These are phyloP conservation scores for Saccharomyces paradoxus DNA, from an alignment of 805 yeast genomes.

Conservation along the genomic window DNA sequence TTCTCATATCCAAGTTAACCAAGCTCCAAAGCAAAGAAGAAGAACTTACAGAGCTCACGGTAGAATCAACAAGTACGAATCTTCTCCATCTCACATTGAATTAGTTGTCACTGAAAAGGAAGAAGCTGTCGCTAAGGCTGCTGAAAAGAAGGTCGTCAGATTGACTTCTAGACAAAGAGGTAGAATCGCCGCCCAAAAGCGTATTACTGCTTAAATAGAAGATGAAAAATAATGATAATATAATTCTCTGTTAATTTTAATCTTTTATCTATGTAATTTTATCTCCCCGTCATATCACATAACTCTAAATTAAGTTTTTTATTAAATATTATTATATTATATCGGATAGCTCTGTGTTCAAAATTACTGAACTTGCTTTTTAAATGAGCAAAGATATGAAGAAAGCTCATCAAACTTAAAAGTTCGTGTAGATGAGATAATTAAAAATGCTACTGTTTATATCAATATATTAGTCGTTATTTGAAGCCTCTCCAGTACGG, in stretches of 20 bases:
- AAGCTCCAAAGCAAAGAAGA: constrained; percentile 99
- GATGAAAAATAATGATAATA: constrained; percentile 4
- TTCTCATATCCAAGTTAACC: constrained; percentile 99
- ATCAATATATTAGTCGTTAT: background rate
- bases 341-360: background rate
- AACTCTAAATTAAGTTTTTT: background rate
- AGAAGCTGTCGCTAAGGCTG: constrained; percentile 89
- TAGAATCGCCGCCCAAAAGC: constrained; percentile 82
- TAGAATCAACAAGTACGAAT: constrained; percentile 99
- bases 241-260: background rate
- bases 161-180: constrained; percentile 88
- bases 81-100: constrained; percentile 98
- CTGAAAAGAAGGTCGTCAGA: constrained; percentile 59
- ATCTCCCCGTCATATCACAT: background rate
- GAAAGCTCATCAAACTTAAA: background rate
- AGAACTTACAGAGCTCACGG: constrained; percentile 99
- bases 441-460: background rate
- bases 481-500: background rate
- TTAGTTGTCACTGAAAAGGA: constrained; percentile 90
- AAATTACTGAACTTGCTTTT: background rate
- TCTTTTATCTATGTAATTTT: background rate
- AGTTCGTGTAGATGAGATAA: background rate
- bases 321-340: background rate
- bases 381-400: background rate
- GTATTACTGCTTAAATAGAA: constrained; percentile 55